A percentile compares a stretch with the other conserved stretches of the same genome.
phyloP scores from a whole-genome alignment of 768 basidiomycete species.

The Termitomyces sp. region DNA sequence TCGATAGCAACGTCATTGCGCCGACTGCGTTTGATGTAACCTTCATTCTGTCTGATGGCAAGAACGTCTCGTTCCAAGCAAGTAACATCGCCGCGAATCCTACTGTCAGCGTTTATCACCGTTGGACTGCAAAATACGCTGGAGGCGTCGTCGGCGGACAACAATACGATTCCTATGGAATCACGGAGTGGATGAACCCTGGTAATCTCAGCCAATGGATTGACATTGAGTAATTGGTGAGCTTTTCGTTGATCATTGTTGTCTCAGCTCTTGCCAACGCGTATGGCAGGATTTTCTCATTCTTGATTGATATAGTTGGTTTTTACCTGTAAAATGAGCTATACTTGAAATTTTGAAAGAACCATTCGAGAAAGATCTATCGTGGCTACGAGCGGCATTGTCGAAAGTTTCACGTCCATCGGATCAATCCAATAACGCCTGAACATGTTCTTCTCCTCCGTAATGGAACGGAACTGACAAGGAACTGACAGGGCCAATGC shows the following conservation, averaged over 20 bases:
- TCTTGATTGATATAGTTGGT: not conserved
- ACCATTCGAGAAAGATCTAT: not conserved
- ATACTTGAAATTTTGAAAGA: not conserved
- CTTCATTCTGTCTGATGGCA: constrained; percentile 2
- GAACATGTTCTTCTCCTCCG: not conserved
- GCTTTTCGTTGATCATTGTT: not conserved
- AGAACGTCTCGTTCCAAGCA: constrained; percentile 11
- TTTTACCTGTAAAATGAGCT: not conserved
- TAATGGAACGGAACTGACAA: not conserved
- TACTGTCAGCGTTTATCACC: constrained; percentile 10
- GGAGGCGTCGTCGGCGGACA: constrained; percentile 6
- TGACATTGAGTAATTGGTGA: constrained; percentile 28
- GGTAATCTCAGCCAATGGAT: constrained; percentile 8
- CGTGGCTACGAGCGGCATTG: not conserved
- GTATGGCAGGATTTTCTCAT: not conserved
- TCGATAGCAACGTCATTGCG: constrained; percentile 7
- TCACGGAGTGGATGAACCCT: constrained; percentile 14
- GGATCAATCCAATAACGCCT: not conserved
- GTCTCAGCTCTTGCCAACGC: not conserved
- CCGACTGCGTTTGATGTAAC: constrained; percentile 11
- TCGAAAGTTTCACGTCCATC: not conserved
- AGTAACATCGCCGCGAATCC: constrained; percentile 11
- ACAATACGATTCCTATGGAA: constrained; percentile 6
- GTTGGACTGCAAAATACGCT: constrained; percentile 10
- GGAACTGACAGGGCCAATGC: not conserved